Conservation (phyloP, 768 basidiomycete genomes). For the Dacryopinax spathularia region DNA sequence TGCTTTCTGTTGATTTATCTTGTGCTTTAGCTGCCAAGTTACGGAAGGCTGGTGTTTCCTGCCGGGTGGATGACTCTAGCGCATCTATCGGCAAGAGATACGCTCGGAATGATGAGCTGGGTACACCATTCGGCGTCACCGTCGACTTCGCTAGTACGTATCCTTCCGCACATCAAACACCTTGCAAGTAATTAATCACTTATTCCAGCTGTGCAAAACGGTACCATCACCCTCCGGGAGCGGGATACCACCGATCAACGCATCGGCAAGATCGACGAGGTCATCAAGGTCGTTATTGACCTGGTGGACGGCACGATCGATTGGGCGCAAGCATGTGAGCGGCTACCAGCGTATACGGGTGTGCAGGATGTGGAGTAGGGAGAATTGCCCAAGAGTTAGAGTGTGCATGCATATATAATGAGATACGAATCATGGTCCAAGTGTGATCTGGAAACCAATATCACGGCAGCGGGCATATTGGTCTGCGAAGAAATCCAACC, state of each 20-base stretch:
- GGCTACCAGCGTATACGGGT: slow-evolving; percentile 70
- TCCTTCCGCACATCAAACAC: neutral
- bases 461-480: no score
- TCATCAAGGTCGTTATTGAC: slow-evolving; percentile 63
- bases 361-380: slow-evolving; percentile 53
- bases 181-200: neutral
- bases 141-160: slow-evolving; percentile 81
- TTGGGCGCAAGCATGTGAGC: slow-evolving; percentile 61
- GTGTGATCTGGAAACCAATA: no score
- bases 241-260: slow-evolving; percentile 88
- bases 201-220: slow-evolving; percentile 63
- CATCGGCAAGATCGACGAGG: slow-evolving; percentile 81
- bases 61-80: slow-evolving; percentile 90
- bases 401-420: neutral
- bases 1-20: neutral
- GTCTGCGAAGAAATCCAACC: no score
- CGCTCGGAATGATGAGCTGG: slow-evolving; percentile 93
- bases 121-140: slow-evolving; percentile 92
- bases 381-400: neutral
- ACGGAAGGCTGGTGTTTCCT: slow-evolving; percentile 76
- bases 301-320: slow-evolving; percentile 60
- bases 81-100: slow-evolving; percentile 94
- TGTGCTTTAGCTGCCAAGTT: slow-evolving; percentile 55
- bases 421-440: neutral
- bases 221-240: slow-evolving; percentile 89